These are phyloP conservation scores for Solanum sitiens DNA, from an alignment of 257 asterid genomes.

Conservation along the genomic window DNA sequence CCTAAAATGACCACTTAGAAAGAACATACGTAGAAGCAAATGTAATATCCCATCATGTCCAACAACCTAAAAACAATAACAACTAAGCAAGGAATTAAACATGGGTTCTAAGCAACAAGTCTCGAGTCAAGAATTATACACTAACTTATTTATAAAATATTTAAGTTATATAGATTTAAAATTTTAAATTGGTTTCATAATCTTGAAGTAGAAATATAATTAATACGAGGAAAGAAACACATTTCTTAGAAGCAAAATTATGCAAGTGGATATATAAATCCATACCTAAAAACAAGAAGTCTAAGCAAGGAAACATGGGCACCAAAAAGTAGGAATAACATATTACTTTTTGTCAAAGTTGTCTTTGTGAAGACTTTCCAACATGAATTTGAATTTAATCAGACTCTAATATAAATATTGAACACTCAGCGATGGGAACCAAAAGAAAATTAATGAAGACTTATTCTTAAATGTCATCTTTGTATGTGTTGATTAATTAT, in stretches of 20 bases:
- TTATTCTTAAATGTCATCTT: background rate
- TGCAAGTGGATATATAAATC: background rate
- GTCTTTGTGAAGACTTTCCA: accelerated
- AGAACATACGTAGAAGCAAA: background rate
- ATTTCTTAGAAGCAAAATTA: background rate
- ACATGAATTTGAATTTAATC: too few relatives aligned
- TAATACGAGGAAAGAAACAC: background rate
- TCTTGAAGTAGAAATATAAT: background rate
- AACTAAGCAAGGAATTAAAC: too few relatives aligned
- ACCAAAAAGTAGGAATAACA: background rate
- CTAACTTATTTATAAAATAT: too few relatives aligned
- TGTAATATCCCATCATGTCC: background rate
- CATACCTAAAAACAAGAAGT: background rate
- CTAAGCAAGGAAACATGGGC: background rate
- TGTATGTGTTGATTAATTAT: background rate
- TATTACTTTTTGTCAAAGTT: background rate
- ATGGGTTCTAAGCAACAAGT: too few relatives aligned
- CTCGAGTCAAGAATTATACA: background rate
- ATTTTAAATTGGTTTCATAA: background rate
- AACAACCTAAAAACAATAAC: background rate
- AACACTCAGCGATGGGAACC: accelerated
- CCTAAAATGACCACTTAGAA: background rate
- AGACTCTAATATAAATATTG: too few relatives aligned
- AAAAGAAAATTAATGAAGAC: background rate
- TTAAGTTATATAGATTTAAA: background rate